Conservation (phyloP, 306 rosid genomes). For the Boehmeria nivea region DNA sequence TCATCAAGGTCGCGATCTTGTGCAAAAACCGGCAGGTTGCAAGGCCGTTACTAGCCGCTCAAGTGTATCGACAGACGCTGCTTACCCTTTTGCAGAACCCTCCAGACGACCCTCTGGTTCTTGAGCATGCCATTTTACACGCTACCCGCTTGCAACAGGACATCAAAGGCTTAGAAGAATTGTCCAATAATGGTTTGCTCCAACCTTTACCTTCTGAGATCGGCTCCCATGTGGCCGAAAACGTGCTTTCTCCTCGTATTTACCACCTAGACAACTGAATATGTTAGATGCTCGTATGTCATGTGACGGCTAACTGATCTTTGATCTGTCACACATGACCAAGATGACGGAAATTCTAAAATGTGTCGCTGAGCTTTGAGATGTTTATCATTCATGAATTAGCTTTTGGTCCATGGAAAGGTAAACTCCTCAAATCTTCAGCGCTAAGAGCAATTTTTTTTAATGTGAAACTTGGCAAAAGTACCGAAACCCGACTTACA, state of each 20-base stretch:
- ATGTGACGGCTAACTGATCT: no score
- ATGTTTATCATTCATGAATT: no score
- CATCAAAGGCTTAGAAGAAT: conserved; percentile 53
- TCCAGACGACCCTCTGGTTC: conserved; percentile 66
- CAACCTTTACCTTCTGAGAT: conserved; percentile 54
- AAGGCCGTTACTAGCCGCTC: conserved; percentile 56
- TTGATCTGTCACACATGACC: no score
- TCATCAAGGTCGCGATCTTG: conserved; percentile 63
- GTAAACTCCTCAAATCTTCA: no score
- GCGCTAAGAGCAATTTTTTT: no score
- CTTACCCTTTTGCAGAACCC: conserved; percentile 57
- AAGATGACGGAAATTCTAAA: no score
- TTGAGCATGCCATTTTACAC: conserved; percentile 51
- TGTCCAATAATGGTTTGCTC: conserved; percentile 55
- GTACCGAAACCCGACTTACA: no score
- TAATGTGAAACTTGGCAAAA: no score
- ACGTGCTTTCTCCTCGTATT: conserved; percentile 35
- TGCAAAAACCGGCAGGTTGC: conserved; percentile 55
- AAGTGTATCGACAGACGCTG: conserved; percentile 52
- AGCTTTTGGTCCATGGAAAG: no score
- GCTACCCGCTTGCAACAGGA: conserved; percentile 57
- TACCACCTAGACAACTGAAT: no score
- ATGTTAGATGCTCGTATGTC: no score
- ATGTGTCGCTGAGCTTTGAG: no score
- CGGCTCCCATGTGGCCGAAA: conserved; percentile 41